Percentiles rank a stretch among this genome's conserved stretches.
Conservation (phyloP, 441 rosid species). For the Euphorbia schlechtendalii region DNA sequence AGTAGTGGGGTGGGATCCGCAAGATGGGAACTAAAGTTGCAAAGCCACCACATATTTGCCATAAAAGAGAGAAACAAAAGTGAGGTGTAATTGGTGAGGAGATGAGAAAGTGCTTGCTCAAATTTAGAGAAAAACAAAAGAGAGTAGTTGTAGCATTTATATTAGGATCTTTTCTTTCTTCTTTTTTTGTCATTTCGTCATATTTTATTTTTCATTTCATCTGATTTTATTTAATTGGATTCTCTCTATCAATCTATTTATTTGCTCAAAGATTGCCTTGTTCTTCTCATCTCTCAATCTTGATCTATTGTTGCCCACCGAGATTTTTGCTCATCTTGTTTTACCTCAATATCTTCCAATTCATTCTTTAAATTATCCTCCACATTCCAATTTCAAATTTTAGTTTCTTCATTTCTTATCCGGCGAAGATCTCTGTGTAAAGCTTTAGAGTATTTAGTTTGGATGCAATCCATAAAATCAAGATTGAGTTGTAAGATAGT, state of each 20-base stretch:
- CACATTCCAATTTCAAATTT: slow-evolving; percentile 14
- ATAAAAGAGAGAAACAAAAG: not conserved
- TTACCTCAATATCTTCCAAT: slow-evolving; percentile 6
- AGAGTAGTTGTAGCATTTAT: no score
- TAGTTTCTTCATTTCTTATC: not conserved
- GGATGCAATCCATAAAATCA: no score
- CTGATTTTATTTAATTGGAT: no score
- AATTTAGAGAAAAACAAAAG: no score
- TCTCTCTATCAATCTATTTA: slow-evolving; percentile 15
- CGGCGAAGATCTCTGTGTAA: no score
- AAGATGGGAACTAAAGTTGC: slow-evolving; percentile 13
- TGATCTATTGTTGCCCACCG: slow-evolving; percentile 21
- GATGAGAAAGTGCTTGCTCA: not conserved
- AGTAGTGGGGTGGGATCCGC: slow-evolving; percentile 6
- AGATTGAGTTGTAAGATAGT: no score
- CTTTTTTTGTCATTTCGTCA: no score
- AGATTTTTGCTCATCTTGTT: slow-evolving; percentile 19
- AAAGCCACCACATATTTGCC: not conserved
- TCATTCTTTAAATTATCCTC: no score
- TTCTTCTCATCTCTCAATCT: slow-evolving; percentile 15
- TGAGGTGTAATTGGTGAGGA: slow-evolving; percentile 19
- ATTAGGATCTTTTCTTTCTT: no score
- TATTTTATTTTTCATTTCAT: no score
- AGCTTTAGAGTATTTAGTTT: no score
- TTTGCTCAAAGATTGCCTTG: slow-evolving; percentile 23